These are phyloP conservation scores for Avena insularis DNA, from an alignment of 176 grass and related monocot genomes.

Conservation along the genomic window DNA sequence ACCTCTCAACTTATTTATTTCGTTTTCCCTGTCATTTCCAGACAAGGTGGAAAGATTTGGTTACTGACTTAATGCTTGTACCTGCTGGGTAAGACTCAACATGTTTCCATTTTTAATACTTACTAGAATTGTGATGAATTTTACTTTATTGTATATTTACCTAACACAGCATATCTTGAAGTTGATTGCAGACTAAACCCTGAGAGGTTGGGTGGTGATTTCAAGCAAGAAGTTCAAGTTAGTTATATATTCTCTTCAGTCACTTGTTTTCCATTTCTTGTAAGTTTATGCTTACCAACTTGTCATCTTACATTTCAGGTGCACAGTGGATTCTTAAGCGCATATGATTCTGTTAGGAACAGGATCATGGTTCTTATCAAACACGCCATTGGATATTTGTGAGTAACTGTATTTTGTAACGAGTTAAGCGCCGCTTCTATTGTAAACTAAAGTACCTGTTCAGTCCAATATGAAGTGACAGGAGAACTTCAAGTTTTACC, in stretches of 20 bases:
- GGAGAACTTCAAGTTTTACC: neutral
- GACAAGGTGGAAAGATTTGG: conserved; percentile 96
- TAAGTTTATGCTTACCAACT: conserved; percentile 31
- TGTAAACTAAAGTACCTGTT: neutral
- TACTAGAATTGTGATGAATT: neutral
- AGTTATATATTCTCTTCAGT: conserved; percentile 42
- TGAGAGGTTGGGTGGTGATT: conserved; percentile 85
- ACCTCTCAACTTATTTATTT: conserved; percentile 37
- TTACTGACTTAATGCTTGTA: conserved; percentile 90
- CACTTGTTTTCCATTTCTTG: conserved; percentile 29
- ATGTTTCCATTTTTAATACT: neutral
- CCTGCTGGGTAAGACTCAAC: conserved; percentile 69
- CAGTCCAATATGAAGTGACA: conserved; percentile 1
- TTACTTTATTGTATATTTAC: conserved; percentile 10
- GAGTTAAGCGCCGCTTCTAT: conserved; percentile 24
- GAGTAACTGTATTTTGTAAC: conserved; percentile 44
- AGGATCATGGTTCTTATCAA: conserved; percentile 76
- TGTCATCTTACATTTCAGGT: conserved; percentile 65
- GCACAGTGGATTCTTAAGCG: conserved; percentile 95
- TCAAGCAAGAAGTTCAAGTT: conserved; percentile 96
- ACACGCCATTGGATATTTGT: conserved; percentile 63
- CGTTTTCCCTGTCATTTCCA: conserved; percentile 47
- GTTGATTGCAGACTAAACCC: conserved; percentile 78
- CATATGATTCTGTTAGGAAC: conserved; percentile 94
- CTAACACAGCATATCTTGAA: conserved; percentile 43